Percentiles rank a stretch among this genome's conserved stretches.
Conservation (phyloP, 2,329 filamentous ascomycete species). For the Rhexocercosporidium sp. region DNA sequence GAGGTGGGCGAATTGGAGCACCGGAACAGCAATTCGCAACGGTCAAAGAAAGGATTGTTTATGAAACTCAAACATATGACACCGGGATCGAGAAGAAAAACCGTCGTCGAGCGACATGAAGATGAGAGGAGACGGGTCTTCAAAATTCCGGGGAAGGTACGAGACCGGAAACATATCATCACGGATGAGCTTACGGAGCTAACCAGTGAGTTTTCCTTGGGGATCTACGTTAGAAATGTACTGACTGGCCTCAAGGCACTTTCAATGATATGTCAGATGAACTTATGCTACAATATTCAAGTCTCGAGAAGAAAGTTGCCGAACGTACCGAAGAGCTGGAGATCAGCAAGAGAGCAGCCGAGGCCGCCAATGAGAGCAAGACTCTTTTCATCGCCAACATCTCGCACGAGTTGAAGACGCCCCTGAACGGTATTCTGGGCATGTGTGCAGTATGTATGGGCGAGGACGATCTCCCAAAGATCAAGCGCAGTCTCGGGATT, state of each 20-base stretch:
- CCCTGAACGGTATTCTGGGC: constrained; percentile 92
- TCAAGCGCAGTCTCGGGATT: constrained; percentile 84
- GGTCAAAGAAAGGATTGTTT: constrained; percentile 42
- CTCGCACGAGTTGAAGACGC: constrained; percentile 85
- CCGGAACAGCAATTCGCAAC: constrained; percentile 32
- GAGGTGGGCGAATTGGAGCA: constrained; percentile 34
- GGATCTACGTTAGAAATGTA: not conserved
- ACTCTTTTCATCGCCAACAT: constrained; percentile 98
- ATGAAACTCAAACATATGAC: constrained; percentile 37
- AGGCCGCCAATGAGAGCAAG: constrained; percentile 96
- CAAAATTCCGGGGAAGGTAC: constrained; percentile 84
- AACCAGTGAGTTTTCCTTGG: constrained; percentile 28
- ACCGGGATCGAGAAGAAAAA: constrained; percentile 31
- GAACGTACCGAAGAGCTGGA: constrained; percentile 85
- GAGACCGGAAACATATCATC: constrained; percentile 73
- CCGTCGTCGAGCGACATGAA: constrained; percentile 49
- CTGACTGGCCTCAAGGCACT: constrained; percentile 64
- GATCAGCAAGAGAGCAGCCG: constrained; percentile 87
- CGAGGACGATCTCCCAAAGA: constrained; percentile 76
- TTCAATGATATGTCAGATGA: constrained; percentile 97
- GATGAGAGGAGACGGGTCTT: constrained; percentile 55
- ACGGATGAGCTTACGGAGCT: constrained; percentile 83
- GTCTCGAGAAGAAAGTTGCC: constrained; percentile 82
- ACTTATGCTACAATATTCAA: constrained; percentile 82
- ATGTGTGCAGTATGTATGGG: constrained; percentile 95